These are phyloP conservation scores for Flaveria trinervia DNA, from an alignment of 129 eudicot species.

Conservation along the genomic window DNA sequence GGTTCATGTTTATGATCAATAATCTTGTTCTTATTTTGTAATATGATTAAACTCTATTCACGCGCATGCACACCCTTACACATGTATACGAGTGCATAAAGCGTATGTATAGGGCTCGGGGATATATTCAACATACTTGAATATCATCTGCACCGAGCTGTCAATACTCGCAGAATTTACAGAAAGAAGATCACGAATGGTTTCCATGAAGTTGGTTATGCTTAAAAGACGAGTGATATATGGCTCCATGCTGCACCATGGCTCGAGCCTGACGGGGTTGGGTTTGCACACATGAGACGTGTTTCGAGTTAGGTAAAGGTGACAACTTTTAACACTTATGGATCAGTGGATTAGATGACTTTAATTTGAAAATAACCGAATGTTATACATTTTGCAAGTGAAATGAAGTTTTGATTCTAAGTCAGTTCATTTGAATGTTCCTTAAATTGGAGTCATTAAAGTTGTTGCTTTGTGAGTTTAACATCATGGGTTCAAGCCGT, in stretches of 20 bases:
- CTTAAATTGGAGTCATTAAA: too few relatives aligned
- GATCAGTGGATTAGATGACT: neutral
- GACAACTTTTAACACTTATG: too few relatives aligned
- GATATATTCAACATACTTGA: too few relatives aligned
- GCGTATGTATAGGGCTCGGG: too few relatives aligned
- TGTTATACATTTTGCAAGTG: neutral
- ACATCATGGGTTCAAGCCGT: too few relatives aligned
- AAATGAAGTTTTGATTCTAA: neutral
- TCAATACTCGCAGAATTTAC: neutral
- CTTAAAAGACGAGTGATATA: slow-evolving; percentile 48
- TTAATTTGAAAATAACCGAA: neutral
- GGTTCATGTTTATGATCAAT: slow-evolving; percentile 26
- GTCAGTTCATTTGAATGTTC: neutral
- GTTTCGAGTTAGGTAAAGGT: neutral
- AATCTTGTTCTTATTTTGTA: slow-evolving; percentile 19
- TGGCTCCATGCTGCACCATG: slow-evolving; percentile 32
- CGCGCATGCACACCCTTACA: neutral
- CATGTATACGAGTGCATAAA: neutral
- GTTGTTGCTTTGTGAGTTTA: too few relatives aligned
- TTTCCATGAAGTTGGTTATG: slow-evolving; percentile 38
- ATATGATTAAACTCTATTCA: neutral
- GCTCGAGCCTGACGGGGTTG: slow-evolving; percentile 37
- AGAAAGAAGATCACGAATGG: slow-evolving; percentile 19
- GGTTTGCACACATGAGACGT: slow-evolving; percentile 22
- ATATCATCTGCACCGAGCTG: too few relatives aligned